phyloP scores from a whole-genome alignment of 805 yeast species.

The Yamadazyma akitaensis region DNA sequence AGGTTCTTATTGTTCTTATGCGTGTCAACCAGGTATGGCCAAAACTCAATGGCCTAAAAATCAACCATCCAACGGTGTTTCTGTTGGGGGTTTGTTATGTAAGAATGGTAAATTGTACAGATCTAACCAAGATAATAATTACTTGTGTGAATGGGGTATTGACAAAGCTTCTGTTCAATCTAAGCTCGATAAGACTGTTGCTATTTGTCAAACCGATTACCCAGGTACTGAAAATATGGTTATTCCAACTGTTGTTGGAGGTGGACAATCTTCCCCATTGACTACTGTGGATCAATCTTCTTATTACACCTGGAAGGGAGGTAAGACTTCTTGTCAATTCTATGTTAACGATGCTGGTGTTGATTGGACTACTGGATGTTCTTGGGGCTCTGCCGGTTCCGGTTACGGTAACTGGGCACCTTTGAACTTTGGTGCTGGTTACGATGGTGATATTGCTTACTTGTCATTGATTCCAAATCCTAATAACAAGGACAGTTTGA shows the following conservation, averaged over 20 bases:
- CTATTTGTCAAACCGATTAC: slow-evolving; percentile 75
- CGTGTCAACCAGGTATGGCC: slow-evolving; percentile 78
- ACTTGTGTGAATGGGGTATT: slow-evolving; percentile 65
- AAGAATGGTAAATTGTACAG: slow-evolving; percentile 59
- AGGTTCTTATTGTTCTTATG: slow-evolving; percentile 73
- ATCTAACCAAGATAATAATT: slow-evolving; percentile 47
- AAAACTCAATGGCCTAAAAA: slow-evolving; percentile 74
- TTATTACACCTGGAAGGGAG: slow-evolving; percentile 63
- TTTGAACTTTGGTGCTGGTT: slow-evolving; percentile 75
- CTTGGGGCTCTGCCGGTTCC: slow-evolving; percentile 61
- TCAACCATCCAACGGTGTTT: slow-evolving; percentile 66
- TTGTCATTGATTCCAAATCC: slow-evolving; percentile 77
- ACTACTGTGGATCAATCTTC: slow-evolving; percentile 58
- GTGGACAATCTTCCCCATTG: slow-evolving; percentile 48
- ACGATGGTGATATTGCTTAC: slow-evolving; percentile 56
- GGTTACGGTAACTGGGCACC: slow-evolving; percentile 81
- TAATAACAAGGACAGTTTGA: slow-evolving; percentile 49
- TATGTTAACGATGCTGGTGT: slow-evolving; percentile 79
- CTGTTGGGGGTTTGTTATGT: slow-evolving; percentile 71
- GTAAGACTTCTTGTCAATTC: slow-evolving; percentile 65
- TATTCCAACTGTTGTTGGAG: slow-evolving; percentile 62
- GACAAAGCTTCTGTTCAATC: slow-evolving; percentile 53
- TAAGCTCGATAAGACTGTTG: slow-evolving; percentile 49
- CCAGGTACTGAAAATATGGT: slow-evolving; percentile 83
- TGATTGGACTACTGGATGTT: slow-evolving; percentile 60